Conservation (phyloP, 2,329 filamentous ascomycete genomes). For the Aspergillus sp. region DNA sequence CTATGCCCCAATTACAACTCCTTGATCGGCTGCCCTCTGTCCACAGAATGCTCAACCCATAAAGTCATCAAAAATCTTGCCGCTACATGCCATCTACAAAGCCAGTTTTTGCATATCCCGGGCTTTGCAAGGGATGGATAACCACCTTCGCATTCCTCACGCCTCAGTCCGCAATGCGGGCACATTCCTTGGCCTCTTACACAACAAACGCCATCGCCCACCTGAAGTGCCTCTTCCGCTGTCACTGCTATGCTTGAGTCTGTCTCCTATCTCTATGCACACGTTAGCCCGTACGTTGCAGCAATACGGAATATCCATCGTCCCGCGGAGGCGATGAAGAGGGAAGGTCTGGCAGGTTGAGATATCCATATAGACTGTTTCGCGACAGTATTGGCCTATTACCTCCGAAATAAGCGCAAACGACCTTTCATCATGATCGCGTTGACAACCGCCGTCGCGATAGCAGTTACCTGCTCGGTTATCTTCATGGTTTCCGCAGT, state of each 20-base stretch:
- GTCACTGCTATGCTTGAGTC: conserved; percentile 12
- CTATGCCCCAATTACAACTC: background rate
- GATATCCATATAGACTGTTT: background rate
- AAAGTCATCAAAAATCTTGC: background rate
- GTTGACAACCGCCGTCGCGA: conserved; percentile 33
- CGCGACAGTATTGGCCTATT: background rate
- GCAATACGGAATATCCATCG: background rate
- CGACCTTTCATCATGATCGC: conserved; percentile 29
- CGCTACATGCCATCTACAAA: background rate
- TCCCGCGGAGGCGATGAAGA: background rate
- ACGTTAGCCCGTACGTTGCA: conserved; percentile 8
- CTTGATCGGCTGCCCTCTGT: background rate
- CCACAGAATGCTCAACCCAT: background rate
- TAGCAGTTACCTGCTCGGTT: conserved; percentile 34
- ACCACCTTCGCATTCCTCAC: conserved; percentile 32
- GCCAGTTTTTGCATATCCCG: background rate
- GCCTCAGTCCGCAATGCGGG: conserved; percentile 26
- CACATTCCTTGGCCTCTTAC: conserved; percentile 30
- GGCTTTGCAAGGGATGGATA: conserved; percentile 12
- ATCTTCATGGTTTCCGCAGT: conserved; percentile 34
- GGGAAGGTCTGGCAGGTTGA: background rate
- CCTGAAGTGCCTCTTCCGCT: conserved; percentile 9
- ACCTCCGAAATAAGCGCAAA: background rate
- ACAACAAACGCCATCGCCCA: conserved; percentile 31
- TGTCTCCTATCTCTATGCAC: conserved; percentile 11